Evolutionary conservation across 129 eudicot genomes (phyloP).

Genomic region (Tanacetum coccineum): DNA sequence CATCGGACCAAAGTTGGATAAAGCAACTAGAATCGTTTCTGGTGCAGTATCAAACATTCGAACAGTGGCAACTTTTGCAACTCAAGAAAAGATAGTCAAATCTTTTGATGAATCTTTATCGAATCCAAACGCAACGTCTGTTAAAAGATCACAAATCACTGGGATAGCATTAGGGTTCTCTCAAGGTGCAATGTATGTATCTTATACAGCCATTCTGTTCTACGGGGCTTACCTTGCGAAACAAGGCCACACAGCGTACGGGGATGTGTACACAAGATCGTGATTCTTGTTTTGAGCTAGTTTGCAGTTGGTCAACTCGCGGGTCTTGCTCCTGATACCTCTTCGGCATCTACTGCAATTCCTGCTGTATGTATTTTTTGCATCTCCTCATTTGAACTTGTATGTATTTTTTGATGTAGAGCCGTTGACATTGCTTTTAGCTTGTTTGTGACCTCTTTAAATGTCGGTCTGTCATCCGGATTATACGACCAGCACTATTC

Average conservation of each 20-base stretch:
- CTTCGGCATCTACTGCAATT: conserved; percentile 54
- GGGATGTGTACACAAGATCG: conserved; percentile 77
- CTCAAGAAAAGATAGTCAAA: conserved; percentile 58
- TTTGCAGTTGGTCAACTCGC: conserved; percentile 84
- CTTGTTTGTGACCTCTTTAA: too few species aligned
- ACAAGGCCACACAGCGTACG: conserved; percentile 40
- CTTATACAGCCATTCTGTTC: conserved; percentile 57
- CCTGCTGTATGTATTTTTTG: too few species aligned
- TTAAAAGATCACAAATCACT: conserved; percentile 51
- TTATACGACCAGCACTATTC: too few species aligned
- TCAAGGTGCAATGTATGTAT: conserved; percentile 78
- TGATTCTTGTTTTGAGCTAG: conserved; percentile 79
- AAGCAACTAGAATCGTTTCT: conserved; percentile 64
- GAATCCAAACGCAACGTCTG: conserved; percentile 44
- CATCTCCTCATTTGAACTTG: too few species aligned
- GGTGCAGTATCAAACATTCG: conserved; percentile 82
- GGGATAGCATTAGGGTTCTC: conserved; percentile 71
- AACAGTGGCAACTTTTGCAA: conserved; percentile 72
- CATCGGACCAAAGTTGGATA: too few species aligned
- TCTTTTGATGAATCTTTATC: conserved; percentile 58
- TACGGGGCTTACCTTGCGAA: conserved; percentile 75
- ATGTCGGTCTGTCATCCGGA: too few species aligned
- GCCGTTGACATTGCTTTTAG: too few species aligned
- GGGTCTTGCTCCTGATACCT: conserved; percentile 84
- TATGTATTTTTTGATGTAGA: too few species aligned